Evolutionary conservation across 306 rosid species (phyloP), one percentile per base, ranked within the genome.

Genomic region (Cotoneaster glaucophyllus): DNA sequence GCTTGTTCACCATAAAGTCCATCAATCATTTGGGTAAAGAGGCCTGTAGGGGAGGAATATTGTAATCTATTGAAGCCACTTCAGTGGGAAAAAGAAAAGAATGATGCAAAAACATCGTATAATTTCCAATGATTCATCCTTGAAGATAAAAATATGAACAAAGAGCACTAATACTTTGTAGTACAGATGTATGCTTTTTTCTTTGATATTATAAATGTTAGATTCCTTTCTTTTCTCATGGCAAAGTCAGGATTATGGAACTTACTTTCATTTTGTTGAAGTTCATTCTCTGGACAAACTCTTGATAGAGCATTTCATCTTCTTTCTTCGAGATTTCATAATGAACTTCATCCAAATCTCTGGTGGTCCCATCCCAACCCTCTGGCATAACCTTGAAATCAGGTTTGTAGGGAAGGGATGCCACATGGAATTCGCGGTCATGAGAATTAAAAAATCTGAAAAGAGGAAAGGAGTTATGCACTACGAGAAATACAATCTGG

Each of bases 301-400:
- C 97, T 80, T 87, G 84, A 83, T 90, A 92, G 9, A 90, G 89
- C 94, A 91, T 90, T 14, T 95, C 98, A 63, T 92, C 98, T 84
- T 92, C 97, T 69, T 84, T 92, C 77, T 82, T 74, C 81, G 98
- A 95, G 77, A 95, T 92, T 83, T 92, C 96, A 41, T 90, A 92
- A 69, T 92, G 98, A 37, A 95, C 98, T 85, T 95, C 97, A 32
- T 91, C 98, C 86, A 88, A 63, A 85, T 94, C 98, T 83, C 84
- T 85, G 76, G 93, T 84, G 74, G 90, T 95, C 45, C 97, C 98
- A 79, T 95, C 98, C 98, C 98, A 95, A 75, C 97, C 98, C 88
- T 92, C 97, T 2, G 97, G 97, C 97, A 95, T 95, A 61, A 92
- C 97, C 87, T 95, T 95, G 87, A 90, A 95, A 79, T 95, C 90